phyloP scores from a whole-genome alignment of 208 protist species.

The Leishmania tropica region DNA sequence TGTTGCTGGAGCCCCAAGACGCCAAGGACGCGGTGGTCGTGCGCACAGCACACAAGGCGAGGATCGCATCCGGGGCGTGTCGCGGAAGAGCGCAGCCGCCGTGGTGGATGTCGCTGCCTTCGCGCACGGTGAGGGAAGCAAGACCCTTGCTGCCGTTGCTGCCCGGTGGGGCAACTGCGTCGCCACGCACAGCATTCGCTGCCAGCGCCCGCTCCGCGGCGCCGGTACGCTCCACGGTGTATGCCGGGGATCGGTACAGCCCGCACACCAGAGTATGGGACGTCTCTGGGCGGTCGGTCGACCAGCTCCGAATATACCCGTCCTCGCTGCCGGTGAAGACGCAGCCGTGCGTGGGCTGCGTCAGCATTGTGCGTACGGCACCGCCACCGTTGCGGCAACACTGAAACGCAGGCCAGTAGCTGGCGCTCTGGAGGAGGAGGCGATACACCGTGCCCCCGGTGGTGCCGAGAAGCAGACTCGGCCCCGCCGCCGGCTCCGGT shows the following conservation, averaged over 20 bases:
- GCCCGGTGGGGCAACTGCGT: neutral
- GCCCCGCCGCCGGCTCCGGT: conserved; percentile 13
- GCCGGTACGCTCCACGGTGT: conserved; percentile 17
- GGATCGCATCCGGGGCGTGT: conserved; percentile 65
- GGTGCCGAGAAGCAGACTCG: conserved; percentile 57
- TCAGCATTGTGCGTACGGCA: conserved; percentile 43
- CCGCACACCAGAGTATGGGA: conserved; percentile 50
- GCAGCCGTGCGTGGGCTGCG: conserved; percentile 40
- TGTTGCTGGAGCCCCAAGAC: neutral
- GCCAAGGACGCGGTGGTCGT: neutral
- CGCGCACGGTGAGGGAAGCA: conserved; percentile 8
- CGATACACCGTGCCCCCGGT: conserved; percentile 29
- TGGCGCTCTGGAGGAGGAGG: conserved; percentile 23
- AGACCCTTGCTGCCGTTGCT: neutral
- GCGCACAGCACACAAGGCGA: conserved; percentile 45
- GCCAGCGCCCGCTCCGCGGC: neutral
- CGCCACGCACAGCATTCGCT: neutral
- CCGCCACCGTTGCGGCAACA: neutral
- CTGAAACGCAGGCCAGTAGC: conserved; percentile 32
- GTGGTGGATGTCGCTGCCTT: neutral
- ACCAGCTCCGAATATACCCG: conserved; percentile 68
- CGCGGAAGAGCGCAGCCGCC: conserved; percentile 21
- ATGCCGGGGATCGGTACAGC: conserved; percentile 39
- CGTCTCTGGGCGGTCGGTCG: conserved; percentile 17
- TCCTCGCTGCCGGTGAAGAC: conserved; percentile 75